These are phyloP conservation scores for Scheffersomyces cryptocercus DNA, from an alignment of 1,139 yeast genomes.

Conservation along the genomic window DNA sequence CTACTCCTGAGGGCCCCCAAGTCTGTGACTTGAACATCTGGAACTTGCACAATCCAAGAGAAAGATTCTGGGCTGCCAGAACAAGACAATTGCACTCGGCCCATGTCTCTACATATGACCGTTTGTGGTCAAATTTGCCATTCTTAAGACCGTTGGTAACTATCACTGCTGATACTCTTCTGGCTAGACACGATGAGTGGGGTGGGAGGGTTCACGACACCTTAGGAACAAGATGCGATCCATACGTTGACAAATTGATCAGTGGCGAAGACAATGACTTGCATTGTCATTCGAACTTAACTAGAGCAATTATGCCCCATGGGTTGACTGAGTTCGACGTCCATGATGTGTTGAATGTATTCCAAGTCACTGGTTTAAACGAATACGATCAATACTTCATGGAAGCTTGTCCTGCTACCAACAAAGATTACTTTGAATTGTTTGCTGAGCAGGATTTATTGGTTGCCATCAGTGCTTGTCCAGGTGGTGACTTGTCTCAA, in stretches of 20 bases:
- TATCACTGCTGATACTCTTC: constrained; percentile 59
- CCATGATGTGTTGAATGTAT: constrained; percentile 68
- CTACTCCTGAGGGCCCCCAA: constrained; percentile 70
- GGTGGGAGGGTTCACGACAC: constrained; percentile 69
- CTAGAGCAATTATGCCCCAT: constrained; percentile 56
- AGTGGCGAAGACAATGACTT: constrained; percentile 66
- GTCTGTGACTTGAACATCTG: constrained; percentile 70
- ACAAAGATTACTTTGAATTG: constrained; percentile 61
- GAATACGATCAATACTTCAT: constrained; percentile 67
- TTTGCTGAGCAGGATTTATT: constrained; percentile 67
- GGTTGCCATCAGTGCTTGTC: constrained; percentile 69
- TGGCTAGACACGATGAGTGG: constrained; percentile 60
- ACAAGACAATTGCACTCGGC: constrained; percentile 69
- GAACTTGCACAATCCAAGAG: constrained; percentile 61
- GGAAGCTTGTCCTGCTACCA: constrained; percentile 67
- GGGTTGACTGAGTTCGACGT: constrained; percentile 68
- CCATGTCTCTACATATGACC: constrained; percentile 61
- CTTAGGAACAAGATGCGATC: constrained; percentile 69
- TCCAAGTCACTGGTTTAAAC: constrained; percentile 68
- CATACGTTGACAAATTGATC: constrained; percentile 62
- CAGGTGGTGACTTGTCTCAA: constrained; percentile 67
- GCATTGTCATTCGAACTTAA: constrained; percentile 67
- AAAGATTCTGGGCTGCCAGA: constrained; percentile 69
- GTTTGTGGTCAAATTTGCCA: constrained; percentile 66
- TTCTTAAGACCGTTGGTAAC: constrained; percentile 64